phyloP scores from a whole-genome alignment of 768 basidiomycete genomes.

The Tricholoma hemisulphureum region DNA sequence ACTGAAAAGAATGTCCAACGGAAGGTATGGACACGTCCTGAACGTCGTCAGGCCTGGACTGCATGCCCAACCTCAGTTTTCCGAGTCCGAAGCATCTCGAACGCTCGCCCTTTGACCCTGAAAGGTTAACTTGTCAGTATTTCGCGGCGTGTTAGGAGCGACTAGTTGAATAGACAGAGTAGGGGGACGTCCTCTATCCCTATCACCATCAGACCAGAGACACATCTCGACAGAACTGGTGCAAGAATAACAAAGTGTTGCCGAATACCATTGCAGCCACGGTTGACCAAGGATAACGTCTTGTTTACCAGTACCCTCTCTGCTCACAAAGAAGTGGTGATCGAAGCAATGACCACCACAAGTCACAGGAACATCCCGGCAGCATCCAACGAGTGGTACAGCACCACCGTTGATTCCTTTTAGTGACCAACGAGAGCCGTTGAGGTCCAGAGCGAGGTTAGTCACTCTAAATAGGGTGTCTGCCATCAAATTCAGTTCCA shows the following conservation, averaged over 20 bases:
- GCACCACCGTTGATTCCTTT: slow-evolving; percentile 21
- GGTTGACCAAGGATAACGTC: slow-evolving; percentile 24
- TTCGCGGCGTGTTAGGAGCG: not conserved
- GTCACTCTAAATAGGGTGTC: slow-evolving; percentile 2
- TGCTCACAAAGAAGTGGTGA: slow-evolving; percentile 27
- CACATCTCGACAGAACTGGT: slow-evolving; percentile 12
- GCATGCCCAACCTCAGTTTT: slow-evolving; percentile 11
- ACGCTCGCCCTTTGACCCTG: not conserved
- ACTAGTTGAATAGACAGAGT: slow-evolving; percentile 8
- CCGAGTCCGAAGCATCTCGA: slow-evolving; percentile 3
- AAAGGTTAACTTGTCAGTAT: not conserved
- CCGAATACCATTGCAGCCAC: slow-evolving; percentile 23
- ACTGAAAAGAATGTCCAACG: slow-evolving; percentile 13
- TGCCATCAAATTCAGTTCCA: slow-evolving; percentile 21
- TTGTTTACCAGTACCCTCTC: not conserved
- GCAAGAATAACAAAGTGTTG: slow-evolving; percentile 8
- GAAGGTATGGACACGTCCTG: slow-evolving; percentile 10
- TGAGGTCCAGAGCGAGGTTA: slow-evolving; percentile 13
- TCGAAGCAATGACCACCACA: slow-evolving; percentile 20
- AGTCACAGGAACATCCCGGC: slow-evolving; percentile 15
- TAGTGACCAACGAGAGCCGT: slow-evolving; percentile 25
- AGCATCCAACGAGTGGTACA: slow-evolving; percentile 16
- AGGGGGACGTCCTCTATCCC: not conserved
- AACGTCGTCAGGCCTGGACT: not conserved
- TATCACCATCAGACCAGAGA: slow-evolving; percentile 17